Base-by-base conservation (phyloP, 176 grass and related monocot species). In the Lolium rigidum region DNA sequence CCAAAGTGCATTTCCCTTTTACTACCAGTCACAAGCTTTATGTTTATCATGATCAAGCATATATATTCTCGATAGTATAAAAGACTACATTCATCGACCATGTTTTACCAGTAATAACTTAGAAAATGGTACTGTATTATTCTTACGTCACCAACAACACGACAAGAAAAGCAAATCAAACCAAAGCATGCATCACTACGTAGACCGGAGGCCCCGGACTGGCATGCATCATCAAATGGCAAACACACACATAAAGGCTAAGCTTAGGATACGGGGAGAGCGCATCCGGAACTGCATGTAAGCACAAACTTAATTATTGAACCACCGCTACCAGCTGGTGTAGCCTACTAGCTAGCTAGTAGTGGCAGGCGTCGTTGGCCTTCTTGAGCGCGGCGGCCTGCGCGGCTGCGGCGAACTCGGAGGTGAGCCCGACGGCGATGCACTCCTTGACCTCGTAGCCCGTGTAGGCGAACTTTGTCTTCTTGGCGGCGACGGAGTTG, bases 341-440 rank as follows among this genome's bases (percentile, higher is more conserved):
- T 51, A 76, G 74, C 51, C 47, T 17, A n/a, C n/a, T n/a, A 54
- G 75, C 22, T 59, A 86, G 89, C 22, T 59, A 86, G 89, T 90
- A 88, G 46, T 74, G 81, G 85, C 96, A 92, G 6, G 89, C 91
- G 88, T 92, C n/a, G 81, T 90, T 98, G 63, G 96, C 93, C 68
- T 87, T 84, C 74, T 88, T 92, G 91, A 98, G 89, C 76, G 94
- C 4, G 80, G 90, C 90, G 44, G 93, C 96, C 86, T 95, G 93
- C 18, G 86, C 79, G 21, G 66, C 54, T 55, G 93, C 93, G 57
- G 88, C 93, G 78, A 38, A n/a, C 66, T 94, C 41, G 37, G 96
- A 94, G 48, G 80, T 90, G 75, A 92, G 75, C 2, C 56, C 84
- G 47, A 83, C 14, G 78, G 80, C 76, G 78, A 98, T 22, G 25